phyloP scores from a whole-genome alignment of 371 early-diverging fungal genomes.

The Mortierella polycephala region DNA sequence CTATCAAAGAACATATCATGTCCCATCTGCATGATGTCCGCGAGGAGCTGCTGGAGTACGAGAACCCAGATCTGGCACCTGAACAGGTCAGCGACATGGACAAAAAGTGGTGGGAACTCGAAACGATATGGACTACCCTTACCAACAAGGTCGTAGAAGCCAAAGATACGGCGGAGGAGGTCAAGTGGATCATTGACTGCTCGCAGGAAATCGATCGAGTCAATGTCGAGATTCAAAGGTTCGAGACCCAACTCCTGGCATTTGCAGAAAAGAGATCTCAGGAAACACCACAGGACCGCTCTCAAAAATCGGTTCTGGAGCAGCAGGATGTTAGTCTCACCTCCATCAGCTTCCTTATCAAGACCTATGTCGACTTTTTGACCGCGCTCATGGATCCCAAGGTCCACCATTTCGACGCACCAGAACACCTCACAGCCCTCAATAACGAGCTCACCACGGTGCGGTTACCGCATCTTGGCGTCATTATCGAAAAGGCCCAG shows the following conservation, averaged over 20 bases:
- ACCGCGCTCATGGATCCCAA: conserved; percentile 53
- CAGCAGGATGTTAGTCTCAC: conserved; percentile 48
- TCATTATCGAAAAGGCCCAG: conserved; percentile 41
- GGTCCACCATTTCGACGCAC: conserved; percentile 49
- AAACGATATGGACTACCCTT: conserved; percentile 46
- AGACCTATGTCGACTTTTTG: conserved; percentile 51
- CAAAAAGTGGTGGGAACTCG: conserved; percentile 54
- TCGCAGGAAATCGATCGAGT: conserved; percentile 52
- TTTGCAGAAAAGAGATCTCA: conserved; percentile 37
- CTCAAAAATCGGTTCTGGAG: conserved; percentile 34
- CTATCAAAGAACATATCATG: conserved; percentile 45
- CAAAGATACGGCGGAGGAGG: conserved; percentile 44
- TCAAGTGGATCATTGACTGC: conserved; percentile 55
- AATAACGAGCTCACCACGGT: conserved; percentile 47
- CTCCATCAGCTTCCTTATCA: conserved; percentile 47
- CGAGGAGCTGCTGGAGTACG: conserved; percentile 43
- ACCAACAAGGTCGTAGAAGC: conserved; percentile 35
- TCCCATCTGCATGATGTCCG: conserved; percentile 52
- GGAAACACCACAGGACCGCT: conserved; percentile 46
- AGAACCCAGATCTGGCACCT: conserved; percentile 41
- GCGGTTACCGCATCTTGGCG: conserved; percentile 32
- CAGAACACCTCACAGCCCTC: conserved; percentile 43
- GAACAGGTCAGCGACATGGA: conserved; percentile 50
- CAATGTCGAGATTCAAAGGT: conserved; percentile 44
- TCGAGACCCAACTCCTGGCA: conserved; percentile 42